Percentiles rank a stretch among this genome's conserved stretches.
phyloP scores from a whole-genome alignment of 2,329 filamentous ascomycete genomes.

The Paraphoma sp. region DNA sequence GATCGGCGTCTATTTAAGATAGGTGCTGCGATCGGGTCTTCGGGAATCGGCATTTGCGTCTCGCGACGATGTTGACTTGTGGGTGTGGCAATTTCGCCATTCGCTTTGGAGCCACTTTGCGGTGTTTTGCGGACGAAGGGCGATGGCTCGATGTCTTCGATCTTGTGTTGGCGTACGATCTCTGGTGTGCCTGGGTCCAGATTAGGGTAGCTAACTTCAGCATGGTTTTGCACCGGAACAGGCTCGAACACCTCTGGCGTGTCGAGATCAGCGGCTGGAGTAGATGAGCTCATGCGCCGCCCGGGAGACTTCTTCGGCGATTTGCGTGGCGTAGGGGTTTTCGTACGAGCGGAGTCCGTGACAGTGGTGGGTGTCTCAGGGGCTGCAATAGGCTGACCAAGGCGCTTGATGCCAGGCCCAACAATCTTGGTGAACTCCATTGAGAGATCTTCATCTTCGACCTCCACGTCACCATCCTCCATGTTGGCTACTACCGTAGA shows the following conservation, averaged over 20 bases:
- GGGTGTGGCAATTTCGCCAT: constrained; percentile 29
- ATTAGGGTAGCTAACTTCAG: constrained; percentile 26
- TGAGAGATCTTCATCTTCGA: constrained; percentile 52
- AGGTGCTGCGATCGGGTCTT: constrained; percentile 43
- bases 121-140: constrained; percentile 40
- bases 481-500: constrained; percentile 6
- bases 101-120: constrained; percentile 23
- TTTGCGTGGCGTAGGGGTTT: constrained; percentile 30
- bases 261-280: constrained; percentile 8
- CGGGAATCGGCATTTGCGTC: constrained; percentile 28
- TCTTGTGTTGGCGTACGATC: constrained; percentile 30
- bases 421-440: constrained; percentile 61
- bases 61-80: constrained; percentile 18
- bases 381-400: constrained; percentile 18
- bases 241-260: constrained; percentile 11
- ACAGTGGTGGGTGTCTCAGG: constrained; percentile 25
- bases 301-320: constrained; percentile 33
- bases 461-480: constrained; percentile 18
- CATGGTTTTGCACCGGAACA: constrained; percentile 17
- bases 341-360: constrained; percentile 8
- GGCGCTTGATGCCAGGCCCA: constrained; percentile 50
- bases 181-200: constrained; percentile 39
- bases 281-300: constrained; percentile 13
- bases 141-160: constrained; percentile 43
- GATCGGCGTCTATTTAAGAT: constrained; percentile 44